phyloP scores from a whole-genome alignment of 805 yeast species.

The Scheffersomyces lignosus region DNA sequence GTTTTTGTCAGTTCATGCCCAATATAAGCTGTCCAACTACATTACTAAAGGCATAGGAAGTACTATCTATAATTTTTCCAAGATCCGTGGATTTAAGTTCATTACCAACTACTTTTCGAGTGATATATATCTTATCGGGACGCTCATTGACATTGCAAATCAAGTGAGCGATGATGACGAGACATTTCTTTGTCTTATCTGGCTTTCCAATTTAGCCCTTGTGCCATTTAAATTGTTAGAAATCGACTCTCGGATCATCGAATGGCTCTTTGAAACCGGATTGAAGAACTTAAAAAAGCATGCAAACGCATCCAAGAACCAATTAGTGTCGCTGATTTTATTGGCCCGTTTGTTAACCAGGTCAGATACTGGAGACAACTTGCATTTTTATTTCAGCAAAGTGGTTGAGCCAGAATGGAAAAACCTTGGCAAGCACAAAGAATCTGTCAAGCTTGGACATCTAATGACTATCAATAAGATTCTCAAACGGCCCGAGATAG shows the following conservation, averaged over 20 bases:
- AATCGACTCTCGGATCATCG: conserved; percentile 32
- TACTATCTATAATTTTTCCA: conserved; percentile 59
- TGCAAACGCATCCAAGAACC: conserved; percentile 54
- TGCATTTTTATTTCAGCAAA: conserved; percentile 17
- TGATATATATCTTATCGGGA: conserved; percentile 51
- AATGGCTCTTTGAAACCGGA: conserved; percentile 36
- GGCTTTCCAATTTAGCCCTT: conserved; percentile 71
- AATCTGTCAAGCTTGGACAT: conserved; percentile 32
- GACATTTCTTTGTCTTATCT: conserved; percentile 50
- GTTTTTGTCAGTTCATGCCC: conserved; percentile 18
- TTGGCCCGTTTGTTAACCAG: conserved; percentile 57
- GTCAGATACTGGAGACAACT: conserved; percentile 35
- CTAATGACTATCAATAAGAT: conserved; percentile 42
- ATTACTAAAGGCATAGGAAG: conserved; percentile 19
- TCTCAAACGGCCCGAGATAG: conserved; percentile 22
- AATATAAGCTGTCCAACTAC: conserved; percentile 1
- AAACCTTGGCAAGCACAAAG: background rate
- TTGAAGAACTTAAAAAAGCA: conserved; percentile 26
- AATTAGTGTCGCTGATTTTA: conserved; percentile 51
- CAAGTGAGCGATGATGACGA: conserved; percentile 20
- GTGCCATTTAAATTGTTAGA: conserved; percentile 67
- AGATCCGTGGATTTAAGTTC: conserved; percentile 65
- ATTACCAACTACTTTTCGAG: conserved; percentile 60
- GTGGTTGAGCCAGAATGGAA: conserved; percentile 20
- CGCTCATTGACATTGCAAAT: conserved; percentile 7